Evolutionary conservation across 257 asterid species (phyloP), one percentile per base, ranked within the genome.

Genomic region (Cinchona pubescens): DNA sequence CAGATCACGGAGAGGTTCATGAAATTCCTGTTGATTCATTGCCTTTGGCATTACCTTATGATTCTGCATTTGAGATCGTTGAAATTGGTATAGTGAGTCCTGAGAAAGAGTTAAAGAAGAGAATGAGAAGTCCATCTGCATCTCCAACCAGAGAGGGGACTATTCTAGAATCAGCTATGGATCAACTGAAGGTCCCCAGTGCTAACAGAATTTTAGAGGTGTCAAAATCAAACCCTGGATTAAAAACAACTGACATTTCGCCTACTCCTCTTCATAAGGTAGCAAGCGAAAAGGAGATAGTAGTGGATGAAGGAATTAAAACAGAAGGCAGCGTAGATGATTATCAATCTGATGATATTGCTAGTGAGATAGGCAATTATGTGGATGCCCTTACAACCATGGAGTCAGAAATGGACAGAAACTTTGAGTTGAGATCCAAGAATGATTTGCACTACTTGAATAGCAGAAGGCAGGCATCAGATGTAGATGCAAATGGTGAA

Each of bases 351-450:
- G 95, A 89, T 81, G 95, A 85, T 48, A 78, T 81, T 75, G 87
- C 88, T 45, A 89, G 97, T 83, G 97, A 90, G 86, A 80, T 84
- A 70, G 97, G 92, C 69, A 87, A 86, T 83, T 92, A 81, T 51
- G 85, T 89, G 80, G 98, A 92, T 82, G 97, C 96, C 67, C 90
- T 92, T 63, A 81, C 94, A 62, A 85, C 90, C 74, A 87, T 90
- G 83, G 99, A 88, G 69, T 85, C 92, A 55, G 97, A 90, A 79
- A 75, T 84, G 77, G 97, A 89, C 59, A 87, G 91, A 38, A 96
- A 88, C 71, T 83, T 90, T 1, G 94, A 90, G 81, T 35, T 83
- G 80, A 89, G 87, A 85, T 69, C 80, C 84, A 87, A 75, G 85
- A 78, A 62, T 64, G 84, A 83, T 81, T 72, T 79, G 70, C 77